phyloP scores from a whole-genome alignment of 805 yeast genomes.

The Tanozyma kutaoensis region DNA sequence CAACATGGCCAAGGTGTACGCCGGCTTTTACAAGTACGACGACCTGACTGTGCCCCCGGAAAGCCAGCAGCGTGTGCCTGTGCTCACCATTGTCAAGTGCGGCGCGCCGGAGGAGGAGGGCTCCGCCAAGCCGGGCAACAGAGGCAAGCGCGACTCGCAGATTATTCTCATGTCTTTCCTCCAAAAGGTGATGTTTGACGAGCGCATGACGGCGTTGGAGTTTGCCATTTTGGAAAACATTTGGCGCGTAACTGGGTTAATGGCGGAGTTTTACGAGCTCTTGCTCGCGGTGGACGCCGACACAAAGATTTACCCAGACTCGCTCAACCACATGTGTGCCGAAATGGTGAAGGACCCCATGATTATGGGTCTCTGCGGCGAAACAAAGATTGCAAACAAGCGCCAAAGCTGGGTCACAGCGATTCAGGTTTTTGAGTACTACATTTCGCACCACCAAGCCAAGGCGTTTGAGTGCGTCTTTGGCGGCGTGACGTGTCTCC shows the following conservation, averaged over 20 bases:
- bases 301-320: slow-evolving; percentile 77
- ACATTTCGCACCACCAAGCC: slow-evolving; percentile 86
- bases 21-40: slow-evolving; percentile 86
- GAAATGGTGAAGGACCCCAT: slow-evolving; percentile 78
- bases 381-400: slow-evolving; percentile 82
- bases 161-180: slow-evolving; percentile 81
- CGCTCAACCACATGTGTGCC: slow-evolving; percentile 80
- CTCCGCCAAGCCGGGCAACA: slow-evolving; percentile 66
- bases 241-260: slow-evolving; percentile 75
- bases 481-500: slow-evolving; percentile 90
- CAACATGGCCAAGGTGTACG: slow-evolving; percentile 93
- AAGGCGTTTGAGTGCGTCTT: slow-evolving; percentile 92
- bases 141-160: slow-evolving; percentile 95
- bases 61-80: slow-evolving; percentile 78
- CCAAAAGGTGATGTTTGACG: slow-evolving; percentile 80
- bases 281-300: slow-evolving; percentile 93
- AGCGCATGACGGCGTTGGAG: slow-evolving; percentile 87
- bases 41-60: slow-evolving; percentile 62
- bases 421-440: slow-evolving; percentile 88
- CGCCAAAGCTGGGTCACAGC: slow-evolving; percentile 79
- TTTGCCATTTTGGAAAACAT: slow-evolving; percentile 62
- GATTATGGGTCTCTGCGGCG: slow-evolving; percentile 92
- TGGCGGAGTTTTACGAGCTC: slow-evolving; percentile 72
- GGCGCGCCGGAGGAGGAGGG: slow-evolving; percentile 74
- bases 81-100: slow-evolving; percentile 69